Base-by-base conservation (phyloP, 805 yeast genomes). In the Nakazawaea wyomingensis region DNA sequence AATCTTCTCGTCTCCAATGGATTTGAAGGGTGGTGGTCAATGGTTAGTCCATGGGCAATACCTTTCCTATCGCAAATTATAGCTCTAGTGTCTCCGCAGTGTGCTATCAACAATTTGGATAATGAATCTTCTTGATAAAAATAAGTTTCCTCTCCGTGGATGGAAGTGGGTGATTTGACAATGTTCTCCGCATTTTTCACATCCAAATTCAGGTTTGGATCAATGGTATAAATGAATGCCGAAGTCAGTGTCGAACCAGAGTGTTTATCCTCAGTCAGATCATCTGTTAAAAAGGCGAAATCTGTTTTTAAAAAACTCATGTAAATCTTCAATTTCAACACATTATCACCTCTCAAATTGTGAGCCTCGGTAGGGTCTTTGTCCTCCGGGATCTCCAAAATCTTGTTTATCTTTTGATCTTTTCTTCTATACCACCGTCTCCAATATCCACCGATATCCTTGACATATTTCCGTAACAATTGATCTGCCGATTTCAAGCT, bases 81-180 rank as follows among this genome's bases (percentile, higher is more conserved):
- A 5, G 95, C 88, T 48, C 85, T 76, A 3, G 97, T 85, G 58
- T 93, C 99, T 5, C 99, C 99, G 11, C 91, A 80, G 56, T 93
- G 99, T 1, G 95, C 90, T 16, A 90, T 76, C 1, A 85, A 72
- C 18, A 93, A 61, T 53, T 80, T 79, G 18, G 87, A 70, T 10
- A 83, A 65, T 3, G 85, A 81, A 7, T 71, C 67, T n/a, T 80
- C 76, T 48, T 81, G 78, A 64, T 90, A 82, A 60, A 72, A 83
- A 54, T 68, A 73, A 20, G 55, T 56, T 49, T 64, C 62, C 31
- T 47, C 50, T 16, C 43, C 45, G 18, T 39, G 45, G 14, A 47
- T 38, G 3, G 35, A 35, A n/a, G 36, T 37, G 11, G 30, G 34
- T 13, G 42, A 20, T 6, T 37, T 37, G 5, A 30, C 32, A 10